Evolutionary conservation across 1,139 yeast species (phyloP).

Genomic region (Suhomyces bokatorum): DNA sequence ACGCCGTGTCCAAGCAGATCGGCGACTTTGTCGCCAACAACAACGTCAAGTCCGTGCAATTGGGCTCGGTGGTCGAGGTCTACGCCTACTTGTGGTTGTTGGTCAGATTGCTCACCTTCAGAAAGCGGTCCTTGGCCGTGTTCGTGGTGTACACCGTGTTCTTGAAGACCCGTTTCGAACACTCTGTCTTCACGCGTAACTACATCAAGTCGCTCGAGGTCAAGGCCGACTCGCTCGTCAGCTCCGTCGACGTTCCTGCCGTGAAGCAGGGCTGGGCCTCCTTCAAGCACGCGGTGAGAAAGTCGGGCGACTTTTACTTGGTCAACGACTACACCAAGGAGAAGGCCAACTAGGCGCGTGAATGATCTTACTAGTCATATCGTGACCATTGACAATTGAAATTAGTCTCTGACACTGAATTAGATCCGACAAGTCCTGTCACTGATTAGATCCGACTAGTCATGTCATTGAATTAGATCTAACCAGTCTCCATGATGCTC

Average conservation of each 20-base stretch:
- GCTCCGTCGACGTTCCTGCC: conserved; percentile 56
- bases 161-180: conserved; percentile 76
- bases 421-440: too few relatives aligned
- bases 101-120: conserved; percentile 59
- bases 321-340: conserved; percentile 41
- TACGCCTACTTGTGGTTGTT: conserved; percentile 51
- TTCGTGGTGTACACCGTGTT: conserved; percentile 61
- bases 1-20: conserved; percentile 42
- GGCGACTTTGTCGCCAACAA: conserved; percentile 58
- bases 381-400: too few relatives aligned
- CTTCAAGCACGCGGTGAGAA: conserved; percentile 49
- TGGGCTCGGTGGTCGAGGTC: conserved; percentile 74
- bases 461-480: too few relatives aligned
- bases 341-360: conserved; percentile 11
- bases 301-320: conserved; percentile 31
- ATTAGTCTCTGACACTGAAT: too few relatives aligned
- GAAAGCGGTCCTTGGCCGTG: conserved; percentile 63
- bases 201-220: conserved; percentile 73
- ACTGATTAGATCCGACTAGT: too few relatives aligned
- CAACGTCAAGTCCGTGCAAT: conserved; percentile 68
- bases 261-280: conserved; percentile 63
- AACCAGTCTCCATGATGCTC: too few relatives aligned
- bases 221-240: conserved; percentile 63
- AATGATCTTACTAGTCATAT: too few relatives aligned
- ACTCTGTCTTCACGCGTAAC: conserved; percentile 70